phyloP scores from a whole-genome alignment of 2,329 filamentous ascomycete genomes.

The Colletotrichum acutatum region DNA sequence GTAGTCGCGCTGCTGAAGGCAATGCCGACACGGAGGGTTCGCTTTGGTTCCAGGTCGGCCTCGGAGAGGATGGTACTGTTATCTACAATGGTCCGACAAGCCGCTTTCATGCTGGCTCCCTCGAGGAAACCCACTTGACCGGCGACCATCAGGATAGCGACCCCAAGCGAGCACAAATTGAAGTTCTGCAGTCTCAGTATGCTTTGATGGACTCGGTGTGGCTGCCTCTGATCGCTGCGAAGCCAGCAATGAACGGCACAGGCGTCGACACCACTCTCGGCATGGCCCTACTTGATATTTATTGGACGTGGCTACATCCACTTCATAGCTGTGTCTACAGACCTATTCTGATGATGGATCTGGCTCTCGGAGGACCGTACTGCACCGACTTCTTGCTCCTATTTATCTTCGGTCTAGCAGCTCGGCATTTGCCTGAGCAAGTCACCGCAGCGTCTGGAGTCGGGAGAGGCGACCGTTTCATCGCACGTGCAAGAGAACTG shows the following conservation, averaged over 20 bases:
- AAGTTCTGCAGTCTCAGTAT: constrained; percentile 26
- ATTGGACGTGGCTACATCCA: constrained; percentile 40
- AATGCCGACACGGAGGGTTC: constrained; percentile 5
- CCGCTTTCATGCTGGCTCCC: constrained; percentile 37
- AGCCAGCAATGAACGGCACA: constrained; percentile 32
- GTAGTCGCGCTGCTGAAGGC: not conserved
- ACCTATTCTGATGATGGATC: constrained; percentile 37
- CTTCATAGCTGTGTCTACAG: constrained; percentile 38
- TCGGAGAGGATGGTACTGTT: constrained; percentile 38
- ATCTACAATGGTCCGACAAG: constrained; percentile 40
- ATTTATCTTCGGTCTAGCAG: constrained; percentile 37
- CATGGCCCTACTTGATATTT: constrained; percentile 37
- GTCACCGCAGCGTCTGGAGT: not conserved
- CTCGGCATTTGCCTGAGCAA: constrained; percentile 32
- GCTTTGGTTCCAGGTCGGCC: constrained; percentile 38
- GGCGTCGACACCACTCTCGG: constrained; percentile 32
- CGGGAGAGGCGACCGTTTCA: constrained; percentile 7
- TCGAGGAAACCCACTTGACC: constrained; percentile 5
- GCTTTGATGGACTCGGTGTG: constrained; percentile 34
- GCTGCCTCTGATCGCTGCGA: constrained; percentile 27
- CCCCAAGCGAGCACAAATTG: not conserved
- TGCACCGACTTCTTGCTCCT: constrained; percentile 38
- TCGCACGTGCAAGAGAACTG: constrained; percentile 12
- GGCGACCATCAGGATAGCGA: not conserved
- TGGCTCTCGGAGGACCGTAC: constrained; percentile 37